Conservation (phyloP, 2,329 filamentous ascomycete genomes). For the Davidsoniella eucalypti region DNA sequence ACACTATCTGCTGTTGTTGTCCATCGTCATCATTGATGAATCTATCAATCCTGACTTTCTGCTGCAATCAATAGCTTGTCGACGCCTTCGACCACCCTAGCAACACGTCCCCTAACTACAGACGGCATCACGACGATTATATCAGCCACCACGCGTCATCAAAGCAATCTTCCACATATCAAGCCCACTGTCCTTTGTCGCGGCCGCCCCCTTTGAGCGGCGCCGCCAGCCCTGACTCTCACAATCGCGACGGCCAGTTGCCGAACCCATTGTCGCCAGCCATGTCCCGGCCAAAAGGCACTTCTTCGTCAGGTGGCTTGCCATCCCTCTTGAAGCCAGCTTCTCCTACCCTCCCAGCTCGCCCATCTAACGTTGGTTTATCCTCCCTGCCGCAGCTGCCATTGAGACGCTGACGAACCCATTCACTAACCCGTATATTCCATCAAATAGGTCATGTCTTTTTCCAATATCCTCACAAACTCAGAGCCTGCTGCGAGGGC, state of each 20-base stretch:
- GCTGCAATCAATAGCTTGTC: not conserved
- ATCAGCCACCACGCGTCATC: slow-evolving; percentile 32
- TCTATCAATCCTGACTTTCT: not conserved
- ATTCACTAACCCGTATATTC: slow-evolving; percentile 6
- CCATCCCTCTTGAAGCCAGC: slow-evolving; percentile 13
- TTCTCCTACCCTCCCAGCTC: slow-evolving; percentile 9
- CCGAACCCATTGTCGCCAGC: slow-evolving; percentile 31
- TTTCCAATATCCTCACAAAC: slow-evolving; percentile 83
- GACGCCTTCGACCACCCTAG: slow-evolving; percentile 1
- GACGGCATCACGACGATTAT: slow-evolving; percentile 18
- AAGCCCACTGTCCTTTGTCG: slow-evolving; percentile 32
- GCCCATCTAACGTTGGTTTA: slow-evolving; percentile 7
- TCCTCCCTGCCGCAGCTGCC: not conserved
- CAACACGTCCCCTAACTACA: slow-evolving; percentile 5
- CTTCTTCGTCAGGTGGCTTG: slow-evolving; percentile 10
- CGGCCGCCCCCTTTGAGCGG: slow-evolving; percentile 17
- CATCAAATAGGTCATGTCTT: slow-evolving; percentile 65
- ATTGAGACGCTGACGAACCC: not conserved
- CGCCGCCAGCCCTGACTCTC: slow-evolving; percentile 5
- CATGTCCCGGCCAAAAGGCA: slow-evolving; percentile 12
- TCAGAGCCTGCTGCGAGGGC: slow-evolving; percentile 39
- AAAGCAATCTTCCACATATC: slow-evolving; percentile 23
- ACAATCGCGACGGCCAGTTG: slow-evolving; percentile 14
- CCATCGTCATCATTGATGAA: not conserved
- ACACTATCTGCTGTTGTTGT: not conserved